Evolutionary conservation across 345 rosid species (phyloP).

Genomic region (Lumnitzera littorea): DNA sequence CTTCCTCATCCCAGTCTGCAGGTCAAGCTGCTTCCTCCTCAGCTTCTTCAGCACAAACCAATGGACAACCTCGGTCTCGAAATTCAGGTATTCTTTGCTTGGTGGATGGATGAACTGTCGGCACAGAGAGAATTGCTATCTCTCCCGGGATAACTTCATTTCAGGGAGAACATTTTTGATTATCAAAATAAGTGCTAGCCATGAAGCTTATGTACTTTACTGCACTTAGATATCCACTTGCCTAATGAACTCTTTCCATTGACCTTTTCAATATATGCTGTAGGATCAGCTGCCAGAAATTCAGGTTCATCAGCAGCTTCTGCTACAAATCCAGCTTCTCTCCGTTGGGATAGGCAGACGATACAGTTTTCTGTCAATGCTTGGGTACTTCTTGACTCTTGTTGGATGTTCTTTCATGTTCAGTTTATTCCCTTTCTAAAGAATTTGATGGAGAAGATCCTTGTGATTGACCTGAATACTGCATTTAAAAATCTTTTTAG

Average conservation of each 20-base stretch:
- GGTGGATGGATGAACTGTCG: too few species aligned
- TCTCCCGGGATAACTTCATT: background rate
- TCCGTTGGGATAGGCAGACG: constrained; percentile 88
- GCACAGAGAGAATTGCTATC: background rate
- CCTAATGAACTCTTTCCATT: background rate
- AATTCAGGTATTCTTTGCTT: background rate
- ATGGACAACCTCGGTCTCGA: constrained; percentile 45
- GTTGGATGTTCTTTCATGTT: background rate
- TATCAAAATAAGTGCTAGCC: too few species aligned
- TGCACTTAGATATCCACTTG: background rate
- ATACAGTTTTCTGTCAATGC: constrained; percentile 96
- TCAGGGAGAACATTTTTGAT: too few species aligned
- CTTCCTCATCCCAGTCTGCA: constrained; percentile 49
- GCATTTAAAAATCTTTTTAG: too few species aligned
- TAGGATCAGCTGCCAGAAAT: constrained; percentile 63
- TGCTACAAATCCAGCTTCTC: constrained; percentile 44
- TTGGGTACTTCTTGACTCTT: constrained; percentile 50
- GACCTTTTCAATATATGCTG: constrained; percentile 9
- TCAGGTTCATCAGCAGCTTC: constrained; percentile 54
- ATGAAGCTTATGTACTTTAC: too few species aligned
- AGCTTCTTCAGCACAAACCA: constrained; percentile 32
- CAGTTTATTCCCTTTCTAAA: background rate
- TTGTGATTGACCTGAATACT: too few species aligned
- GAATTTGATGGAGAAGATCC: background rate
- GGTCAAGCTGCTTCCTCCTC: constrained; percentile 54